These are phyloP conservation scores for Pseudonitzschia delicatissima DNA, from an alignment of 108 stramenopile genomes.

Conservation along the genomic window DNA sequence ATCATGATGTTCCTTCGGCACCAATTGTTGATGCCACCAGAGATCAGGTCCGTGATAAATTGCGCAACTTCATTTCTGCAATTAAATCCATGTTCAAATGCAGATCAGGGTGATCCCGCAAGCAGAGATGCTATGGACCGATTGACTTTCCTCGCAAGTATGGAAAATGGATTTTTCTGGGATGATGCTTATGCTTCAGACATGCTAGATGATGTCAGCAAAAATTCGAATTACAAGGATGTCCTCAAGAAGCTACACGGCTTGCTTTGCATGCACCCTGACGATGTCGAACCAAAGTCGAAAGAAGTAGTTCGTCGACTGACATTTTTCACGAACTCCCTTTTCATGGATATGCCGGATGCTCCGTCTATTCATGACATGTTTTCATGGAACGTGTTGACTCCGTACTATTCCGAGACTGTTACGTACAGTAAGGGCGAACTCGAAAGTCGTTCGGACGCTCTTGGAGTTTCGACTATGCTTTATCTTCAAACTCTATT, in stretches of 20 bases:
- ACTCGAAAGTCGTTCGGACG: constrained; percentile 87
- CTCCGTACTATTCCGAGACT: constrained; percentile 97
- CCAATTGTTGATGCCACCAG: constrained; percentile 83
- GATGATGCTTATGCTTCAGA: constrained; percentile 92
- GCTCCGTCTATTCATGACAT: constrained; percentile 93
- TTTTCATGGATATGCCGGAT: constrained; percentile 99
- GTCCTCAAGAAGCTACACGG: constrained; percentile 89
- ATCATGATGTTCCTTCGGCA: constrained; percentile 2
- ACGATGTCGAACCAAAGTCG: constrained; percentile 95
- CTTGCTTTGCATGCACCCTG: constrained; percentile 87
- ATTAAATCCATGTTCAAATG: constrained; percentile 78
- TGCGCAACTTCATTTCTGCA: constrained; percentile 70
- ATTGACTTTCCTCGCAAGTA: constrained; percentile 81
- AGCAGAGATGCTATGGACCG: constrained; percentile 76
- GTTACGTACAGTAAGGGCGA: constrained; percentile 92
- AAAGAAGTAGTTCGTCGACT: constrained; percentile 93
- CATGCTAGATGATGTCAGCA: constrained; percentile 78
- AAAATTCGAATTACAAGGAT: constrained; percentile 67
- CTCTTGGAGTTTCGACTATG: constrained; percentile 91
- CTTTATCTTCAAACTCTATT: constrained; percentile 96
- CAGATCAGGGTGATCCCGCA: constrained; percentile 39
- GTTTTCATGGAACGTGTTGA: constrained; percentile 96
- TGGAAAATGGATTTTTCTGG: constrained; percentile 97
- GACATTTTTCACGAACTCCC: constrained; percentile 96
- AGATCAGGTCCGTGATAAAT: constrained; percentile 87